Base-by-base conservation (phyloP, 352 stramenopile genomes). In the Phytopythium ostracodes region DNA sequence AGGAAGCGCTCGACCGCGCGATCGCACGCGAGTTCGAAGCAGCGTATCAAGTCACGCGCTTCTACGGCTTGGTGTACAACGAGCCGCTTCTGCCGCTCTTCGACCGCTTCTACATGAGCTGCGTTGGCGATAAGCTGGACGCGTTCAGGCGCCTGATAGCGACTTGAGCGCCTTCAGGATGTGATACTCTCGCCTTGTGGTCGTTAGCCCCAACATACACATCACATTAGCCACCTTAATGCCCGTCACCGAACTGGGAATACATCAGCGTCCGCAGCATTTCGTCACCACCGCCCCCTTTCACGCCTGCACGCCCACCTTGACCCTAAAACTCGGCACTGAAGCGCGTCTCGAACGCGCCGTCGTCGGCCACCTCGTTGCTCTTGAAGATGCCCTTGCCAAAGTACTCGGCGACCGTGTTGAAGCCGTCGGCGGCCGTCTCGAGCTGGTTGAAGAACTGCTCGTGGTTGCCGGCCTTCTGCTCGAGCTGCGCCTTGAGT, bases 381-480 rank as follows among this genome's bases (percentile, higher is more conserved):
- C 72, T 88, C 72, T 94, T 93, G 76, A 97, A 96, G 63, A 97
- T 94, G 40, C 90, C 89, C 73, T 97, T 97, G 52, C 88, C 89
- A 81, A 97, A 96, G 73, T 96, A 97, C 64, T 96, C 86, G 29
- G 89, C 89, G 56, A 97, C 92, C 9, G 84, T 92, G 64, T 95
- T 76, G 65, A 97, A 97, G 15, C 89, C 89, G 52, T 97, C 87
- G 17, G 85, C 80, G 0, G 86, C 81, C 0, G 86, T 95, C 68
- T 97, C 89, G 4, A 97, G 74, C 54, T 97, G 88, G 60, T 96
- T 95, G 81, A 93, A 97, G 60, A 97, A 97, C 74, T 96, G 84
- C 60, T 97, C 91, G 72, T 97, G 89, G 65, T 97, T 96, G 24
- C 80, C 77, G 24, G 89, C 87, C 57, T 94, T 95, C 63, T 93